A percentile compares a stretch with the other conserved stretches of the same genome.
Evolutionary conservation across 2,329 filamentous ascomycete genomes (phyloP).

Genomic region (Aspergillus caelatus): DNA sequence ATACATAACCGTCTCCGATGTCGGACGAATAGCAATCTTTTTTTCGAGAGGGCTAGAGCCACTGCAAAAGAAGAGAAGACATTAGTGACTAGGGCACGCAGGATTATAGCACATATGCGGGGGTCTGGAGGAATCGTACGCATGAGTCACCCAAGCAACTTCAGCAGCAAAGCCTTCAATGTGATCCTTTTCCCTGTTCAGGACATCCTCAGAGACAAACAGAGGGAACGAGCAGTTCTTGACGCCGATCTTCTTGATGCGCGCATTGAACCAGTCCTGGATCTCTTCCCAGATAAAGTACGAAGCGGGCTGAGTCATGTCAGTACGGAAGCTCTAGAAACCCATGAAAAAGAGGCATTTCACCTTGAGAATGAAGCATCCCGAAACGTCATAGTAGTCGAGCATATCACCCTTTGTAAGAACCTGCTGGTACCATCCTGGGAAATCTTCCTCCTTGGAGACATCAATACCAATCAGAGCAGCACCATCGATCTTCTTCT

Average conservation of each 20-base stretch:
- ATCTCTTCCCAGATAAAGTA: constrained; percentile 71
- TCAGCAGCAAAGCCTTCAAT: constrained; percentile 95
- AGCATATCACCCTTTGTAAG: constrained; percentile 97
- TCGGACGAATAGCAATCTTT: constrained; percentile 70
- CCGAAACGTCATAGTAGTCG: constrained; percentile 97
- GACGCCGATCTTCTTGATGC: constrained; percentile 88
- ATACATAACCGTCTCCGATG: constrained; percentile 84
- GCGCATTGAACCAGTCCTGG: constrained; percentile 58
- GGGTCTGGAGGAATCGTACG: constrained; percentile 35
- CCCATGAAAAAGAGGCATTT: background rate
- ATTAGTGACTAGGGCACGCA: constrained; percentile 7
- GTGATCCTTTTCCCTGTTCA: constrained; percentile 88
- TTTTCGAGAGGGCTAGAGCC: constrained; percentile 92
- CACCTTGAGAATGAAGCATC: constrained; percentile 90
- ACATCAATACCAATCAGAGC: constrained; percentile 84
- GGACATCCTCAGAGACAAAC: constrained; percentile 88
- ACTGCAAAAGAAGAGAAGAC: constrained; percentile 47
- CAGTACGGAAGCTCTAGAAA: constrained; percentile 10
- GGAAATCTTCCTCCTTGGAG: constrained; percentile 82
- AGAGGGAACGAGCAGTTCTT: constrained; percentile 97
- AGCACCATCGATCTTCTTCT: constrained; percentile 62
- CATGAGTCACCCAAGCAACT: constrained; percentile 56
- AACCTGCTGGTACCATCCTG: constrained; percentile 96
- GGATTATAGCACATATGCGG: background rate
- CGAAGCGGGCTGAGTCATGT: constrained; percentile 56